Base-by-base conservation (phyloP, 805 yeast species). In the Jamesozyma piceae region DNA sequence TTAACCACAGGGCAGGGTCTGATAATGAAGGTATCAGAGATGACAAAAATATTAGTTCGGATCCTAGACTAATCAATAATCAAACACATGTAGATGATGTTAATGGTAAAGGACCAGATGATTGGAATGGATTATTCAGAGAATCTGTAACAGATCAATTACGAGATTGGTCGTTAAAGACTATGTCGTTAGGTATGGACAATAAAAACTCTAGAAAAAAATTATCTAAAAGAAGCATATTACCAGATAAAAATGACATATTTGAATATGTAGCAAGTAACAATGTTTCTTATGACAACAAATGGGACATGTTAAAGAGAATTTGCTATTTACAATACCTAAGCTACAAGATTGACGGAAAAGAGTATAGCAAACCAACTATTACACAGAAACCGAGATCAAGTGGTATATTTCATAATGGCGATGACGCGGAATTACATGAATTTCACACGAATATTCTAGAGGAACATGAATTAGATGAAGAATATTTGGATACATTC, bases 1-100 rank as follows among this genome's bases (percentile, higher is more conserved):
- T 89, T 65, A 90, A 89, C 60, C 78, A 85, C 55, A 72, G 94
- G 54, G 94, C 95, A 0, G 95, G 97, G 24, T 82, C 74, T 43
- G 95, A 86, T 24, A 90, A 90, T 56, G 64, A 68, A 32, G 97
- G 97, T 41, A 74, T 90, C 18, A 68, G 95, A 43, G 96, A 88
- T 45, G 77, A 75, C 55, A 90, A 90, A 65, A 77, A 78, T 43
- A 76, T 78, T 41, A 85, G 95, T 8, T 72, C 80, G 1, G 97
- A 90, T 60, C 73, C 89, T 0, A 75, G 97, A 57, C 79, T 89
- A 29, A 79, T 79, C 38, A 77, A 78, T 29, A 82, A 73, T 52
- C 65, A 65, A n/a, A 62, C 58, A 11, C 96, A 89, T 59, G 66
- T 68, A 45, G 67, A 68, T 13, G 96, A 89, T 58, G 89, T 89